Evolutionary conservation across 208 protist genomes (phyloP), one percentile per base, ranked within the genome.

Genomic region (Trypanosomatidae sp.): DNA sequence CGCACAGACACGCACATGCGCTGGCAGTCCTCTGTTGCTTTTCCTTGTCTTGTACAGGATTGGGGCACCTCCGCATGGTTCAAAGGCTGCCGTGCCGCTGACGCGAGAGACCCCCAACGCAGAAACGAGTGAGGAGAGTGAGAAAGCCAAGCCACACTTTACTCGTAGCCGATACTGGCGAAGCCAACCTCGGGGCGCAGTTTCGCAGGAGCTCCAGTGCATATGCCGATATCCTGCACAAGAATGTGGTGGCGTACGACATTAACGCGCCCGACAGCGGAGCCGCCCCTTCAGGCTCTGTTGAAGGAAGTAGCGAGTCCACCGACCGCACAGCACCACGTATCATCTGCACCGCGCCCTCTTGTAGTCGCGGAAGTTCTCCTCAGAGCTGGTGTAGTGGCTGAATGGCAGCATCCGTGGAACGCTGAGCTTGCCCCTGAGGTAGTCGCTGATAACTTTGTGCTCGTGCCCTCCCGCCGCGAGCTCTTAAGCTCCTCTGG

Each of bases 341-440:
- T 82, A 82, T 30, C 71, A 66, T 15, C 71, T 67, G 28, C 77
- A 82, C 67, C 77, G 66, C 50, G 71, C 77, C 77, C 77, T 74
- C 72, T 82, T 82, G 71, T 77, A 77, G 71, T 74, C 65, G 33
- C 47, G 66, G 62, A 66, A 81, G 67, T 81, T 71, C 55, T 71
- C 53, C 58, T 43, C 59, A 36, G 55, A 70, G 67, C 76, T 50
- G 30, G 77, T 81, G 66, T 77, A 75, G 33, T 75, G 49, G 19
- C 62, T 71, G 53, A 77, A 77, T 15, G 69, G 53, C 44, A 64
- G 39, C 59, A 81, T 66, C 25, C 65, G 56, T 28, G 5, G 46
- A 10, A 52, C n/a, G 8, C 36, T 65, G 30, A 81, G 59, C 10
- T 41, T 10, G 22, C 77, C 77, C 17, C 46, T 44, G 25, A 81